Conservation (phyloP, 345 rosid species). For the Eutrema heterophyllum region DNA sequence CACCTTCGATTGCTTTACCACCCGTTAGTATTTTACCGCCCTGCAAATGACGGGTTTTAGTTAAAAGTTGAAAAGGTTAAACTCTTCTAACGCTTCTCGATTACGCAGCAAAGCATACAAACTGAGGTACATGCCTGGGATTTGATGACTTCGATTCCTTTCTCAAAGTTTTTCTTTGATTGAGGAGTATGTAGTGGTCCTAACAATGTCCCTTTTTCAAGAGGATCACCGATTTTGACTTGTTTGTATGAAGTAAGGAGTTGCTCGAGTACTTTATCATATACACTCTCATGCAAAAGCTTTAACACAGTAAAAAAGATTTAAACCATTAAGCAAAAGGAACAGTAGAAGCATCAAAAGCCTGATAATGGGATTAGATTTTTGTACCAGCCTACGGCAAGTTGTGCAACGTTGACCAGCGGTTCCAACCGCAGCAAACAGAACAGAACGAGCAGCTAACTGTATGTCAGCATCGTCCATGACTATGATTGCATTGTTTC, state of each 20-base stretch:
- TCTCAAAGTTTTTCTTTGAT: slow-evolving; percentile 69
- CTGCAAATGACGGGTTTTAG: slow-evolving; percentile 33
- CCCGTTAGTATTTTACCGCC: slow-evolving; percentile 88
- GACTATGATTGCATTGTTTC: slow-evolving; percentile 91
- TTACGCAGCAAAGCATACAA: background rate
- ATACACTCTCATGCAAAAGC: slow-evolving; percentile 86
- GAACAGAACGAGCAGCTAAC: slow-evolving; percentile 81
- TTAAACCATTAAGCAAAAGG: slow-evolving; percentile 2
- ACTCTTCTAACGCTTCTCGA: background rate
- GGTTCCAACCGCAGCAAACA: slow-evolving; percentile 97
- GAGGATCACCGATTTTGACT: slow-evolving; percentile 89
- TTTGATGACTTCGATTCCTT: slow-evolving; percentile 79
- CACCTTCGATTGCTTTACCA: slow-evolving; percentile 57
- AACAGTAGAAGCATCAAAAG: background rate
- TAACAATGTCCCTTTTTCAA: slow-evolving; percentile 75
- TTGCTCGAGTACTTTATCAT: slow-evolving; percentile 64
- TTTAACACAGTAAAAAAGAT: slow-evolving; percentile 33
- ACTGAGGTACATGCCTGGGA: slow-evolving; percentile 55
- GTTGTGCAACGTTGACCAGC: slow-evolving; percentile 99
- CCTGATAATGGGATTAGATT: background rate
- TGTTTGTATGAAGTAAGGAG: slow-evolving; percentile 71
- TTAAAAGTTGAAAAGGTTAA: background rate
- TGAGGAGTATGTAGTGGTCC: slow-evolving; percentile 83
- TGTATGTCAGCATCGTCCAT: slow-evolving; percentile 91
- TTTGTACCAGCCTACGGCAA: slow-evolving; percentile 92